Evolutionary conservation across 2,329 filamentous ascomycete species (phyloP), one percentile per base, ranked within the genome.

Genomic region (Gremmenia infestans): DNA sequence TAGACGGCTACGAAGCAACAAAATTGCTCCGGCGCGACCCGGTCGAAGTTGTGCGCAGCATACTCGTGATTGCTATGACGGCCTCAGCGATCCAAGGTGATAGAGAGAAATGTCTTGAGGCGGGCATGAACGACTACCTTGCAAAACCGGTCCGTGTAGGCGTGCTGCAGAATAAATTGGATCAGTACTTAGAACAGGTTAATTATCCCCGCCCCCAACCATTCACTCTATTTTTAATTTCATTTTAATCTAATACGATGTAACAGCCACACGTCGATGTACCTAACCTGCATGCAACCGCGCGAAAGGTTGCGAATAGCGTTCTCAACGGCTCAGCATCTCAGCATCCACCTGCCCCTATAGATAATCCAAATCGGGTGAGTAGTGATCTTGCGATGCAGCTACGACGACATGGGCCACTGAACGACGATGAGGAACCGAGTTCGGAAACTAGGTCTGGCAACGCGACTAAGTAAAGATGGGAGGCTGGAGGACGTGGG

Each of bases 31-130:
- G 92, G 9, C 83, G 83, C 63, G 91, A 97, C 70, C 71, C 82
- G 0, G 81, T 91, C 56, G 86, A 91, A 37, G 81, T 82, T 7
- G 90, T 97, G 11, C 81, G 89, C 52, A 86, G 89, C 61, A 83
- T 95, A 1, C 77, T 97, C n/a, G 89, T 97, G 49, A 97, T 97
- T 65, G 93, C 93, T 53, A 97, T 97, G 93, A 97, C 93, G 1
- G 93, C 93, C 1, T 92, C 87, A 25, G 93, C 93, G 3, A 97
- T 97, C 59, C 89, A 94, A 69, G 93, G 93, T 17, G 93, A 97
- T 69, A 81, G 92, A 48, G 93, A 97, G 70, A 97, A 96, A 73
- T 97, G 93, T 65, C 76, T 97, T n/a, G 90, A 91, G 50, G 90
- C 91, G 1, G 93, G 93, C 46, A 97, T 97, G 93, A 96, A 97